Evolutionary conservation across 2,329 filamentous ascomycete genomes (phyloP).

Genomic region (Xylariaceae sp.): DNA sequence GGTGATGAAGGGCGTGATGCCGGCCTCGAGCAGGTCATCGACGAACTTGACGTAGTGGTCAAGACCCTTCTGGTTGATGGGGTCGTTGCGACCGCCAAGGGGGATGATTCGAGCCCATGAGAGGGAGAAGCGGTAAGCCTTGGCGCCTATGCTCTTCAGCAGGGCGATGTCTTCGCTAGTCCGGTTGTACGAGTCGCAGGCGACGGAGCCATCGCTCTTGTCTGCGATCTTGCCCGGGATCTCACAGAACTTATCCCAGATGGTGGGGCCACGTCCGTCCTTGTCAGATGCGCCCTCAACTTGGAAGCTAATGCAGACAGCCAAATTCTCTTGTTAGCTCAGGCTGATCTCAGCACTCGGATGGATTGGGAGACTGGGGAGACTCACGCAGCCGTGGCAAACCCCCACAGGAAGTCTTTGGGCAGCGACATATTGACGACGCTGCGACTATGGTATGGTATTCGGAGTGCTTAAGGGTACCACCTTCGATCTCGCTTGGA

Average conservation of each 20-base stretch:
- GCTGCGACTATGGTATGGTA: too few relatives aligned
- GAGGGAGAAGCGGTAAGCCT: constrained; percentile 77
- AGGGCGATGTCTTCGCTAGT: constrained; percentile 71
- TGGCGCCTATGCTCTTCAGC: constrained; percentile 66
- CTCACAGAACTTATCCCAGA: constrained; percentile 86
- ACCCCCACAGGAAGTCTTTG: constrained; percentile 71
- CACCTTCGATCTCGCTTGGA: constrained; percentile 24
- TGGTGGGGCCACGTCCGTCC: constrained; percentile 75
- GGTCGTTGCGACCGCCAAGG: constrained; percentile 75
- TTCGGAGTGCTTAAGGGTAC: constrained; percentile 17
- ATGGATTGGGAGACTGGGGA: neutral
- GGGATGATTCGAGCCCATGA: constrained; percentile 83
- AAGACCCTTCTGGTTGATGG: constrained; percentile 71
- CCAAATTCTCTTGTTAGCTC: too few relatives aligned
- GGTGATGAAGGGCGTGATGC: constrained; percentile 76
- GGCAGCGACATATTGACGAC: constrained; percentile 54
- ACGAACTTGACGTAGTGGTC: constrained; percentile 75
- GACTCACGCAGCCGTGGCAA: constrained; percentile 67
- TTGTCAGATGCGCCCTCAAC: constrained; percentile 71
- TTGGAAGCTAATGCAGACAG: constrained; percentile 74
- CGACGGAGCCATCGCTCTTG: constrained; percentile 66
- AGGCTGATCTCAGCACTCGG: constrained; percentile 4
- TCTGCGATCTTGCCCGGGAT: constrained; percentile 79
- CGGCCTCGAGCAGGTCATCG: constrained; percentile 69
- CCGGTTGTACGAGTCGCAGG: constrained; percentile 83